Conservation (phyloP, 2,329 filamentous ascomycete genomes). For the Fusarium sp. region DNA sequence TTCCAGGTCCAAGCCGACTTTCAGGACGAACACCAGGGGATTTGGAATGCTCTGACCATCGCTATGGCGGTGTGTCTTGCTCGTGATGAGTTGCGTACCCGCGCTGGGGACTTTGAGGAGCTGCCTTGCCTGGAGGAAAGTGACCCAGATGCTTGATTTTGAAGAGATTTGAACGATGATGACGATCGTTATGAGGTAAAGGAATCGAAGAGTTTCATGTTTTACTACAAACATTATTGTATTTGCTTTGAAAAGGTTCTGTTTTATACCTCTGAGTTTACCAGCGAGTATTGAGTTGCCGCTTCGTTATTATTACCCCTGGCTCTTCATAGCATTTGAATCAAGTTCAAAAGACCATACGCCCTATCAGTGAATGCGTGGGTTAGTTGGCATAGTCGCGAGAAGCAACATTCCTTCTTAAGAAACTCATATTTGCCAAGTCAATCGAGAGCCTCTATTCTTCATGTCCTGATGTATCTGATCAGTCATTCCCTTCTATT, state of each 20-base stretch:
- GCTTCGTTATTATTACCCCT: constrained; percentile 10
- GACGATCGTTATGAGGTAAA: neutral
- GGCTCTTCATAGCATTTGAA: neutral
- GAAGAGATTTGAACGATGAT: neutral
- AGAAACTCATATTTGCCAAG: constrained; percentile 1
- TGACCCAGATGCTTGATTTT: constrained; percentile 52
- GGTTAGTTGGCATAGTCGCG: neutral
- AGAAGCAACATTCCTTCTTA: neutral
- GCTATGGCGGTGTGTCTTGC: constrained; percentile 55
- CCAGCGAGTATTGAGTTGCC: neutral
- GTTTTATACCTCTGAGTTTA: constrained; percentile 13
- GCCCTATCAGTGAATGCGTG: neutral
- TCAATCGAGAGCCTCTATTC: constrained; percentile 40
- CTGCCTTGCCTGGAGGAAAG: constrained; percentile 47
- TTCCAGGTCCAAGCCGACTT: constrained; percentile 58
- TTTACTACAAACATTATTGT: neutral
- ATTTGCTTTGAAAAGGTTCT: constrained; percentile 1
- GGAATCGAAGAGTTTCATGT: neutral
- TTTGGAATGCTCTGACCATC: constrained; percentile 59
- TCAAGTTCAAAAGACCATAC: neutral
- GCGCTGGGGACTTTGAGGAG: constrained; percentile 51
- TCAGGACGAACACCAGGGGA: constrained; percentile 52
- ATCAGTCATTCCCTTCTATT: constrained; percentile 42
- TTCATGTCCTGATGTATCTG: constrained; percentile 37
- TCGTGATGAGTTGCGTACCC: constrained; percentile 52